phyloP scores from a whole-genome alignment of 768 basidiomycete genomes.

The Termitomyces sp. region DNA sequence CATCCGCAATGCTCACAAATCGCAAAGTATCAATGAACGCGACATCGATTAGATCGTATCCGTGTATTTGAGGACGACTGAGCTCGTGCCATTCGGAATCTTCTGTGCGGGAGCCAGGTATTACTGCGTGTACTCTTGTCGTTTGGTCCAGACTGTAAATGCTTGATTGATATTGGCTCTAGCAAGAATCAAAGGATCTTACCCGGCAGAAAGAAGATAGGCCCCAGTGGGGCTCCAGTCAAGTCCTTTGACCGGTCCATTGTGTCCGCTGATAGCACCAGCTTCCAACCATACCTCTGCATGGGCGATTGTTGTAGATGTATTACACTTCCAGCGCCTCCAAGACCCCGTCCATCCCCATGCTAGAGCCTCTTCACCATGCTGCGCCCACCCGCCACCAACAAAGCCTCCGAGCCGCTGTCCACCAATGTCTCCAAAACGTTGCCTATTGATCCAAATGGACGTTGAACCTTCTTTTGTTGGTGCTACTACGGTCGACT shows the following conservation, averaged over 20 bases:
- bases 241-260: conserved; percentile 72
- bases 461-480: conserved; percentile 43
- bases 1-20: conserved; percentile 92
- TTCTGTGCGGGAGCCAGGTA: conserved; percentile 21
- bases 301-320: conserved; percentile 16
- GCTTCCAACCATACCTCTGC: conserved; percentile 68
- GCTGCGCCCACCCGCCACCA: conserved; percentile 76
- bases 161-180: conserved; percentile 6
- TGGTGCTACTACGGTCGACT: conserved; percentile 46
- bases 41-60: conserved; percentile 85
- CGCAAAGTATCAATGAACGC: conserved; percentile 72
- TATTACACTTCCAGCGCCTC: conserved; percentile 72
- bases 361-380: conserved; percentile 65
- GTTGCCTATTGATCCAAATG: conserved; percentile 87
- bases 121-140: conserved; percentile 78
- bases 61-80: conserved; percentile 92
- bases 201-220: conserved; percentile 87
- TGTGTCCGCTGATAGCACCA: conserved; percentile 85
- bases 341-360: conserved; percentile 96
- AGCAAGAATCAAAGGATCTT: conserved; percentile 19
- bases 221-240: conserved; percentile 86
- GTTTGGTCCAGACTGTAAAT: conserved; percentile 80
- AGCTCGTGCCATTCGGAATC: conserved; percentile 74
- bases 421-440: conserved; percentile 95
- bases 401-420: conserved; percentile 90